A percentile compares a stretch with the other conserved stretches of the same genome.
Evolutionary conservation across 768 basidiomycete species (phyloP).

Genomic region (Lentinula boryana): DNA sequence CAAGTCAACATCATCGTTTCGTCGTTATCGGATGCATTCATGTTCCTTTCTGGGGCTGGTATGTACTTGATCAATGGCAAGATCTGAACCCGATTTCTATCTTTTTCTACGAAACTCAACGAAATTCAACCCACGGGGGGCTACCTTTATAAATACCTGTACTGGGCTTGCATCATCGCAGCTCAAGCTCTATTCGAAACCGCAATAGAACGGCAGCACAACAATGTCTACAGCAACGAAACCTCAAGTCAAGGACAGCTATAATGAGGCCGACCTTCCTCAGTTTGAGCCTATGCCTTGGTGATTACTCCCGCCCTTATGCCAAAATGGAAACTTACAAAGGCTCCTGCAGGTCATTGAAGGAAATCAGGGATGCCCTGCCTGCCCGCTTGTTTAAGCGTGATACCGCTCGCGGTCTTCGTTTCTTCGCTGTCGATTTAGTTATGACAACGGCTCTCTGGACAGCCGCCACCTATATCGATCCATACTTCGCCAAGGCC

Average conservation of each 20-base stretch:
- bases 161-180: not conserved
- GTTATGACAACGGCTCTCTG: slow-evolving; percentile 35
- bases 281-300: slow-evolving; percentile 41
- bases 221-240: slow-evolving; percentile 4
- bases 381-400: slow-evolving; percentile 39
- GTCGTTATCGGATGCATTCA: not conserved
- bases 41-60: not conserved
- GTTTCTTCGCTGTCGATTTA: slow-evolving; percentile 41
- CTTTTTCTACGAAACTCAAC: not conserved
- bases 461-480: slow-evolving; percentile 36
- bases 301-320: slow-evolving; percentile 17
- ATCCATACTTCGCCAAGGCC: slow-evolving; percentile 30
- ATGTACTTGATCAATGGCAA: not conserved
- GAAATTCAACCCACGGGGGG: slow-evolving; percentile 4
- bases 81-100: slow-evolving; percentile 3
- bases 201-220: not conserved
- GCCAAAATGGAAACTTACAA: not conserved
- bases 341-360: slow-evolving; percentile 32
- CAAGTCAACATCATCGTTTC: not conserved
- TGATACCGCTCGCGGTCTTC: slow-evolving; percentile 32
- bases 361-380: slow-evolving; percentile 45
- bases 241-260: slow-evolving; percentile 1
- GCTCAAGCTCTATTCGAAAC: slow-evolving; percentile 5
- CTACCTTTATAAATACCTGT: slow-evolving; percentile 2
- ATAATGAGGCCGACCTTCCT: slow-evolving; percentile 32